Evolutionary conservation across 164 flowering plant genomes (phyloP).

Genomic region (Umbilicus rupestris): DNA sequence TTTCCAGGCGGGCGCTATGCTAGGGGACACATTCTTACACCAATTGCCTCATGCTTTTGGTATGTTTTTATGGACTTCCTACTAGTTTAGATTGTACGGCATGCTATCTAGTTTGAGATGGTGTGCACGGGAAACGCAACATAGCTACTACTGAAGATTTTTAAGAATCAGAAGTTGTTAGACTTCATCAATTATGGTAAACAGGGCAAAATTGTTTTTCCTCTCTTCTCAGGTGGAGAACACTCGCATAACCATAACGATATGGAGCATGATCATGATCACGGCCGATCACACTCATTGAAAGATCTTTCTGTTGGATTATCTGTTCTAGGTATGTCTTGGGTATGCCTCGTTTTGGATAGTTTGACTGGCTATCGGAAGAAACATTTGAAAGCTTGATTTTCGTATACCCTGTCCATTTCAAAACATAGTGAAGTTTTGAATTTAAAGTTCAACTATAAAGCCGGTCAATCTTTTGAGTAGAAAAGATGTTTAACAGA

Average conservation of each 20-base stretch:
- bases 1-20: constrained; percentile 95
- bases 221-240: constrained; percentile 56
- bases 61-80: constrained; percentile 18
- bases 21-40: constrained; percentile 99
- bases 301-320: constrained; percentile 86
- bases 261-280: constrained; percentile 38
- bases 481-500: neutral
- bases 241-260: constrained; percentile 49
- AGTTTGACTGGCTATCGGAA: neutral
- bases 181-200: no score
- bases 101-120: neutral
- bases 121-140: neutral
- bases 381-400: neutral
- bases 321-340: constrained; percentile 62
- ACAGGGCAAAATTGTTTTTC: neutral
- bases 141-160: neutral
- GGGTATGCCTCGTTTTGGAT: neutral
- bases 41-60: constrained; percentile 99
- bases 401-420: neutral
- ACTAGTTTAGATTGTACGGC: neutral
- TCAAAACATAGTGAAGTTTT: no score
- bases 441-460: no score
- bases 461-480: neutral
- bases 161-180: neutral
- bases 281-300: constrained; percentile 49